A percentile compares a stretch with the other conserved stretches of the same genome.
These are phyloP conservation scores for Saussurea involucrata DNA, from an alignment of 129 eudicot species.

Conservation along the genomic window DNA sequence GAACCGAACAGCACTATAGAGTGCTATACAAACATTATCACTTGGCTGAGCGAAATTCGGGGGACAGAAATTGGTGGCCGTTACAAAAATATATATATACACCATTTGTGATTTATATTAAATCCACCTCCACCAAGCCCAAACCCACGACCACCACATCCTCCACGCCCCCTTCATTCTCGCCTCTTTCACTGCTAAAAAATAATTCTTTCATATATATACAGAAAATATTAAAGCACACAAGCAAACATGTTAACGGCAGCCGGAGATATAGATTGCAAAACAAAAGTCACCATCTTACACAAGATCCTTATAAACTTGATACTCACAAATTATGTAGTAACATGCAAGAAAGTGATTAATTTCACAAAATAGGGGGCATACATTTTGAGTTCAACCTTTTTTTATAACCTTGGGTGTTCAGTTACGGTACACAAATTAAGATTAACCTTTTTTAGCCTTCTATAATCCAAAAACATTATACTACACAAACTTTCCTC, in stretches of 20 bases:
- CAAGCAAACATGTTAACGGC: background rate
- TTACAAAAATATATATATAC: no score
- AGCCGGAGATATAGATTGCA: background rate
- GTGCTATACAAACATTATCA: no score
- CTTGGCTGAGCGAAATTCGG: no score
- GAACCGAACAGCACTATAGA: no score
- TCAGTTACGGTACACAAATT: background rate
- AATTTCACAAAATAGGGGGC: background rate
- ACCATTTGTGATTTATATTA: no score
- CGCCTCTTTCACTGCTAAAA: constrained; percentile 73
- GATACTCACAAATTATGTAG: background rate
- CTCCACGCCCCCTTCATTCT: constrained; percentile 71
- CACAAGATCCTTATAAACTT: background rate
- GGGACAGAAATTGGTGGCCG: no score
- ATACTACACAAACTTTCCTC: background rate
- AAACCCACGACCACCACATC: constrained; percentile 78
- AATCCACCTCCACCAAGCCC: constrained; percentile 64
- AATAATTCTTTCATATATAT: background rate
- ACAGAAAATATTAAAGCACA: background rate
- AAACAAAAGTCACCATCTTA: background rate
- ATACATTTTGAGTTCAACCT: background rate
- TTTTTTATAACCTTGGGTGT: background rate
- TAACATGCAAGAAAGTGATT: background rate
- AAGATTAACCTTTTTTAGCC: background rate
- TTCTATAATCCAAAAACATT: background rate